phyloP scores from a whole-genome alignment of 208 protist species.

The Acanthamoeba culbertsoni region DNA sequence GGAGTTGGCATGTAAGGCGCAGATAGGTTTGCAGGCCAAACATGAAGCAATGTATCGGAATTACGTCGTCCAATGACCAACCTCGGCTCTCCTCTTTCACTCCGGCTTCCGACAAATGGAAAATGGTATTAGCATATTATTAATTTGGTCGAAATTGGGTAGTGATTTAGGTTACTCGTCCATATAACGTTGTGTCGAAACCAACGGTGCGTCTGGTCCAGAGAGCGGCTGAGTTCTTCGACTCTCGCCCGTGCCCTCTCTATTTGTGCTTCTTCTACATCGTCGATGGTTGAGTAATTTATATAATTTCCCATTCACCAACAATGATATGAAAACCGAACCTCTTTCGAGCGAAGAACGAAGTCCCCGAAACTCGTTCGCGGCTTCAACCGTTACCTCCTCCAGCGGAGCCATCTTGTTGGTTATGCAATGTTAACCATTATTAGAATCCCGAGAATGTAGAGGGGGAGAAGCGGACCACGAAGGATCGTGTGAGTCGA shows the following conservation, averaged over 20 bases:
- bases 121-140: too few relatives aligned
- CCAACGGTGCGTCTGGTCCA: not conserved
- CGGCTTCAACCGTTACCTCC: not conserved
- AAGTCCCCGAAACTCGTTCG: not conserved
- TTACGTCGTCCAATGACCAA: constrained; percentile 25
- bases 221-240: not conserved
- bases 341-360: not conserved
- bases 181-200: constrained; percentile 30
- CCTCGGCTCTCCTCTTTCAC: not conserved
- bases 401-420: not conserved
- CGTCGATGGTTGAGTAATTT: not conserved
- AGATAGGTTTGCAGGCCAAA: constrained; percentile 42
- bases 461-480: not conserved
- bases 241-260: not conserved
- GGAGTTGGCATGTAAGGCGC: not conserved
- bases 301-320: not conserved
- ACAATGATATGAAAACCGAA: not conserved
- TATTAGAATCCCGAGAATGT: too few relatives aligned
- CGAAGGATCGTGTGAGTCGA: not conserved
- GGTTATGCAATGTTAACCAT: too few relatives aligned
- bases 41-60: constrained; percentile 51
- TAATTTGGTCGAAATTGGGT: too few relatives aligned
- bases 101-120: not conserved
- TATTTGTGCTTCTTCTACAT: not conserved
- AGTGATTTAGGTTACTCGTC: not conserved